phyloP scores from a whole-genome alignment of 768 basidiomycete genomes.

The Phlebiopsis gigantea region DNA sequence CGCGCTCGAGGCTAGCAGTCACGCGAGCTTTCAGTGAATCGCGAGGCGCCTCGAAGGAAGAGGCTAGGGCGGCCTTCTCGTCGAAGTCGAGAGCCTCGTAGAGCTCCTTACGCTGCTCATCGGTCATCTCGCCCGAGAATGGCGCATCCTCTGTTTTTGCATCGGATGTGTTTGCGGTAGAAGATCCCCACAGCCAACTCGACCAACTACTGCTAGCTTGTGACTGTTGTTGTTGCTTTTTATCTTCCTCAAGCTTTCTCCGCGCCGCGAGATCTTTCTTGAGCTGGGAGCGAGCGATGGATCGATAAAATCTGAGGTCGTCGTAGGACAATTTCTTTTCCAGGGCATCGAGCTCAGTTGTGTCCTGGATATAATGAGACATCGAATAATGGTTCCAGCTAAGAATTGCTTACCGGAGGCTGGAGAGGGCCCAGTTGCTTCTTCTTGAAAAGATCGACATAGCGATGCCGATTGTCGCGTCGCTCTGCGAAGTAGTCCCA shows the following conservation, averaged over 20 bases:
- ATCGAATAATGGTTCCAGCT: not conserved
- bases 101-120: constrained; percentile 84
- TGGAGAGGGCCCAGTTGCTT: constrained; percentile 51
- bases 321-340: constrained; percentile 87
- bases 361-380: constrained; percentile 36
- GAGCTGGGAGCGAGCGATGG: constrained; percentile 83
- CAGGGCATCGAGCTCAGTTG: constrained; percentile 49
- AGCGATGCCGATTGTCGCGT: constrained; percentile 79
- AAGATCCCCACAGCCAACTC: constrained; percentile 83
- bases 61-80: constrained; percentile 70
- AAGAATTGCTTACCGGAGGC: constrained; percentile 44
- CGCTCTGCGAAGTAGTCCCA: constrained; percentile 89
- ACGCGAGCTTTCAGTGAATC: constrained; percentile 79
- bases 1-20: constrained; percentile 74
- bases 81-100: constrained; percentile 91
- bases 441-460: constrained; percentile 82
- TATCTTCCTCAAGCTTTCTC: constrained; percentile 64
- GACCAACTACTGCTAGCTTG: constrained; percentile 50
- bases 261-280: constrained; percentile 76
- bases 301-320: constrained; percentile 95
- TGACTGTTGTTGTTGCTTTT: constrained; percentile 46
- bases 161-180: constrained; percentile 37
- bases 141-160: constrained; percentile 43
- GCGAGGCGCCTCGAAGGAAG: constrained; percentile 64
- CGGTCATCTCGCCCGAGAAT: constrained; percentile 72